Evolutionary conservation across 305 asterid species (phyloP), one percentile per base, ranked within the genome.

Genomic region (Ilex paraguariensis): DNA sequence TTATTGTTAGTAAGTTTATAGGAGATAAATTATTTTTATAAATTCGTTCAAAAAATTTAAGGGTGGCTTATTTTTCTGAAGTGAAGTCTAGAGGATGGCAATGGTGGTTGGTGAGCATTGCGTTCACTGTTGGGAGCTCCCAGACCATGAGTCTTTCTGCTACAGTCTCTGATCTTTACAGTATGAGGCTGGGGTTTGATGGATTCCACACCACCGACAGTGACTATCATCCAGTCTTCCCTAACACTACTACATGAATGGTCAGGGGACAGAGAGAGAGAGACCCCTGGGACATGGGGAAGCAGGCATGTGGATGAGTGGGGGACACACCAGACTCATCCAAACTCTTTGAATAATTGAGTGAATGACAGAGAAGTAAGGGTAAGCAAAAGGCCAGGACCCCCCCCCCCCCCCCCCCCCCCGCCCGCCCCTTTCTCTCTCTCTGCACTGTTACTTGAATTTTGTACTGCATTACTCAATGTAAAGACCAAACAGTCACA

Each of bases 251-350:
- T 54, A 39, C 48, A 74, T 64, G 66, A 73, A 72, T 65, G 68
- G 78, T 72, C 69, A 55, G 66, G 64, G 14, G 56, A 30, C 44
- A 54, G 52, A 59, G 14, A 21, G 70, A 42, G 56, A 56, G 57
- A 54, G 49, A 66, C 75, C 66, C 52, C 40, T 65, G 49, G 67
- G 64, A 78, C 84, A 44, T 66, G 83, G 83, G 84, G 87, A 79
- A 57, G 83, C 68, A 66, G 84, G 85, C 94, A 83, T 77, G 78
- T 82, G 89, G 79, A 75, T 63, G 56, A 30, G 79, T 76, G 75
- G 85, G 86, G 84, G 77, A 66, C 84, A 79, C 77, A 17, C 72
- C 72, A 10, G 54, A 31, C 69, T 49, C 71, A 65, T 66, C 70
- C 31, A 45, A 61, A 32, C 55, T 46, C 48, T 45, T 62, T 54